Percentiles rank a stretch among this genome's conserved stretches.
Evolutionary conservation across 768 basidiomycete genomes (phyloP).

Genomic region (Suillus paluster): DNA sequence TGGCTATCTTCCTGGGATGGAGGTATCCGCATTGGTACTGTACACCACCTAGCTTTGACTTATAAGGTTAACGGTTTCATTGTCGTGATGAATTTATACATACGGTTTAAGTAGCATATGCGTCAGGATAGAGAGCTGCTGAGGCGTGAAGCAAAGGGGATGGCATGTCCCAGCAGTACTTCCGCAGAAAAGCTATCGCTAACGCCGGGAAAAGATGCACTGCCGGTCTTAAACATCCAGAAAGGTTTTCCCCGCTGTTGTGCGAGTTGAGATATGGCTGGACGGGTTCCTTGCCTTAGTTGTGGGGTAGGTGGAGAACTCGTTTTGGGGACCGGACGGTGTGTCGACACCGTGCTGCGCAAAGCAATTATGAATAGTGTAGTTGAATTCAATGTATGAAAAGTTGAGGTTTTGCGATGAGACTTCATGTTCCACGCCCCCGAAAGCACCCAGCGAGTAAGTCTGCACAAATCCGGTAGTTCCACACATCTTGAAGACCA

Average conservation of each 20-base stretch:
- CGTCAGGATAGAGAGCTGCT: background rate
- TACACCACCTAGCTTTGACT: background rate
- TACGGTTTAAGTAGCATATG: background rate
- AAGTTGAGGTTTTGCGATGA: background rate
- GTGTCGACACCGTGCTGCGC: constrained; percentile 18
- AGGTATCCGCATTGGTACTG: background rate
- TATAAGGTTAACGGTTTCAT: too few species aligned
- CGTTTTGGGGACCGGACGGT: constrained; percentile 36
- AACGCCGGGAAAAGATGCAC: background rate
- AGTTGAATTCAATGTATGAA: constrained; percentile 30
- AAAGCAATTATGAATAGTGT: constrained; percentile 36
- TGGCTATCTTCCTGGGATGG: too few species aligned
- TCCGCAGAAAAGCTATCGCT: background rate
- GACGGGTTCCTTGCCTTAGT: constrained; percentile 42
- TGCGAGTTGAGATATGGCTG: constrained; percentile 39
- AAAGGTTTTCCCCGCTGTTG: constrained; percentile 39
- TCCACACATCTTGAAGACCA: too few species aligned
- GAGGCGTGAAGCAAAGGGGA: background rate
- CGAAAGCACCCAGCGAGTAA: background rate
- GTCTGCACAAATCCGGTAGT: too few species aligned
- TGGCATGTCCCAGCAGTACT: background rate
- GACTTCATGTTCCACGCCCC: background rate
- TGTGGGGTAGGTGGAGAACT: constrained; percentile 46
- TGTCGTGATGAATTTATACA: background rate
- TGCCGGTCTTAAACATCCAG: constrained; percentile 56